phyloP scores from a whole-genome alignment of 139 green algal genomes.

The Chlamydomonas eustigma region DNA sequence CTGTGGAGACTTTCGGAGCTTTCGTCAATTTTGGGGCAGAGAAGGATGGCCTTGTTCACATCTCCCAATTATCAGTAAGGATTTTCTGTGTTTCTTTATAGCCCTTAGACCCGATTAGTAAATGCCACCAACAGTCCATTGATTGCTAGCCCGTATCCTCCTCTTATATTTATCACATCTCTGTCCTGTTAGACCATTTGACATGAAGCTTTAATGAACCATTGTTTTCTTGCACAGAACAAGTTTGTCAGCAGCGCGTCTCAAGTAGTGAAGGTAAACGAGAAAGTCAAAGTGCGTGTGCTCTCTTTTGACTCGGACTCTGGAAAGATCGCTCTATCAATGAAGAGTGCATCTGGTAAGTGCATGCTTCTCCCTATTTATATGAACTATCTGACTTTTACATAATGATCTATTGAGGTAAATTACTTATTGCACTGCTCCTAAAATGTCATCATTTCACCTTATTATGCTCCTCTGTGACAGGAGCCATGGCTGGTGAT shows the following conservation, averaged over 20 bases:
- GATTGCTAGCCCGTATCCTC: neutral
- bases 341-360: slow-evolving; percentile 13
- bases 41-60: slow-evolving; percentile 90
- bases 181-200: neutral
- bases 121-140: neutral
- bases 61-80: slow-evolving; percentile 78
- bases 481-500: no score
- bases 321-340: slow-evolving; percentile 49
- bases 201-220: neutral
- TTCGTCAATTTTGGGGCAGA: slow-evolving; percentile 90
- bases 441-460: no score
- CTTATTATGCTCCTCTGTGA: no score
- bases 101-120: neutral
- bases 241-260: slow-evolving; percentile 54
- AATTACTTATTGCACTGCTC: no score
- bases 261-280: slow-evolving; percentile 44
- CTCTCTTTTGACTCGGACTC: slow-evolving; percentile 44
- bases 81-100: no score
- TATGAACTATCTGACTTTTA: no score
- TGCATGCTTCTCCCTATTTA: no score
- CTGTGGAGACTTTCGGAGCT: slow-evolving; percentile 74
- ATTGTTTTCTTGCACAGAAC: neutral
- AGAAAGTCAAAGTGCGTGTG: slow-evolving; percentile 44
- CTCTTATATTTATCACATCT: neutral
- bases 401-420: no score